Evolutionary conservation across 73 alveolate genomes (phyloP).

Genomic region (Stentor coeruleus): DNA sequence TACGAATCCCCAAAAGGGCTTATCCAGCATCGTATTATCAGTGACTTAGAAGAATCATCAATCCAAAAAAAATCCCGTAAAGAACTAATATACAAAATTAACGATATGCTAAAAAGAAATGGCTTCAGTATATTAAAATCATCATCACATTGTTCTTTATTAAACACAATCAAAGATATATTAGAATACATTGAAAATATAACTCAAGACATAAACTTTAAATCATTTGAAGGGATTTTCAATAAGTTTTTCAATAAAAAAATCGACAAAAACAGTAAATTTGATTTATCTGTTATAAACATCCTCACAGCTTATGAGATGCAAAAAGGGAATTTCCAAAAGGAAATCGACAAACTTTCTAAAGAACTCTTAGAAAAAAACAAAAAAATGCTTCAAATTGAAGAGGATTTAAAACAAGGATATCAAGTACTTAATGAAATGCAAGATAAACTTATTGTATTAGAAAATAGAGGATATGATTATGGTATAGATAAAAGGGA

Average conservation of each 20-base stretch:
- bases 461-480: not conserved
- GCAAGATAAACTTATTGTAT: not conserved
- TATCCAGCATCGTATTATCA: not conserved
- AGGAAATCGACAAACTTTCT: not conserved
- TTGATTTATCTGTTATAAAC: not conserved
- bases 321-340: not conserved
- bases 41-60: slow-evolving; percentile 11
- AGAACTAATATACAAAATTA: not conserved
- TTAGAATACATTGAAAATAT: not conserved
- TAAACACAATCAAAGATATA: not conserved
- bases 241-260: not conserved
- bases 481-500: not conserved
- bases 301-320: not conserved
- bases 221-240: not conserved
- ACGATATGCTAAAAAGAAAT: not conserved
- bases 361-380: not conserved
- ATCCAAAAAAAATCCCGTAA: not conserved
- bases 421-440: not conserved
- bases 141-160: not conserved
- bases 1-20: not conserved
- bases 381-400: not conserved
- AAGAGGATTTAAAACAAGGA: not conserved
- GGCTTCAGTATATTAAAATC: not conserved
- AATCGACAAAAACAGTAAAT: not conserved
- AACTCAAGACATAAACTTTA: not conserved